Base-by-base conservation (phyloP, 345 rosid species). In the Melaleuca alternifolia region DNA sequence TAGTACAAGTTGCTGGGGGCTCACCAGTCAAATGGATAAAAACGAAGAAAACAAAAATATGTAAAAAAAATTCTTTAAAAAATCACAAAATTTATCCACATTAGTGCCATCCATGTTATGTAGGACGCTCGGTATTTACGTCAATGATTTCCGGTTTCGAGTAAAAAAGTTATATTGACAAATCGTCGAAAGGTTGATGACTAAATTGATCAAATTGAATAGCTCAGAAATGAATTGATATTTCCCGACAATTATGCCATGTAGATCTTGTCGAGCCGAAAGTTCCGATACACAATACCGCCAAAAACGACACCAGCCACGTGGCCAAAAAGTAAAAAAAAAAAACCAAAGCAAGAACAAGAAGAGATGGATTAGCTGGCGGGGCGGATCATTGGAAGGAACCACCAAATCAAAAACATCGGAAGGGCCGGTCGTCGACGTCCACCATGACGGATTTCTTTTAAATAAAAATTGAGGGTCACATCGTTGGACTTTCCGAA, bases 101-200 rank as follows among this genome's bases (percentile, higher is more conserved):
- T 6, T 3, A 12, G 14, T 6, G 8, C 2, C 3, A 0, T 0
- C n/a, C 3, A 5, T 3, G 6, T 12, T 4, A 59, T 6, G 1
- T n/a, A 13, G 15, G 20, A 13, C 2, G 12, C 12, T 13, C 6
- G 16, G 7, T 12, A 2, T 2, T 0, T 1, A 0, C 0, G 2
- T 28, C 1, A 6, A 1, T 7, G 1, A 61, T 28, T 62, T 62
- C 0, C 4, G 0, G 16, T 28, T 62, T 15, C 0, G 6, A 30
- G 2, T 11, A 1, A 0, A 30, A 15, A 0, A 1, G 1, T 1
- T 62, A 14, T 5, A 1, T 62, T 14, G 4, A 0, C 1, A 62
- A 62, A 62, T 14, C 0, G 7, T 7, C 0, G 7, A 7, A 28
- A 62, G 0, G 3, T 28, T 13, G 13, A 28, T 1, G 0, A 30